Percentiles rank a stretch among this genome's conserved stretches.
These are phyloP conservation scores for Acanthochlamys bracteata DNA, from an alignment of 106 monocot genomes.

Conservation along the genomic window DNA sequence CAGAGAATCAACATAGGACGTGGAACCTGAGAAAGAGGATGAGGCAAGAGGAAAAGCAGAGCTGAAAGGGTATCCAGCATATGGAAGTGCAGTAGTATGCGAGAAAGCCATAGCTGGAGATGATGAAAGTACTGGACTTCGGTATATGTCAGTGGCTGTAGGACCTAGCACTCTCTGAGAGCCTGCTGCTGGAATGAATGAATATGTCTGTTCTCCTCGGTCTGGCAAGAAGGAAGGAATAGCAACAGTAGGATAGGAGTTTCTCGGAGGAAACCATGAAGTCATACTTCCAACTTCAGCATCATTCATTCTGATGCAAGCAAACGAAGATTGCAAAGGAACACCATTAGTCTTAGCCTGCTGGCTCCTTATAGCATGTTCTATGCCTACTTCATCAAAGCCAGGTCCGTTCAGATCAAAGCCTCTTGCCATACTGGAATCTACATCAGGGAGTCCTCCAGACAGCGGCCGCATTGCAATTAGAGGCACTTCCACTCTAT, in stretches of 20 bases:
- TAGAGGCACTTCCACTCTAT: constrained; percentile 19
- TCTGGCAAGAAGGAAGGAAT: constrained; percentile 62
- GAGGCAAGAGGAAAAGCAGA: constrained; percentile 52
- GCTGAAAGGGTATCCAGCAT: constrained; percentile 57
- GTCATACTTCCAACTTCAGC: constrained; percentile 24
- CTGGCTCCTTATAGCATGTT: constrained; percentile 15
- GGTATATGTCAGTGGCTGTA: constrained; percentile 39
- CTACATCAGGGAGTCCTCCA: constrained; percentile 17
- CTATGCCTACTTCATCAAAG: constrained; percentile 31
- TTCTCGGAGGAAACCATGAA: constrained; percentile 44
- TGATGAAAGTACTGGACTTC: constrained; percentile 56
- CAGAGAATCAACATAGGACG: constrained; percentile 38
- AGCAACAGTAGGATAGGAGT: constrained; percentile 35
- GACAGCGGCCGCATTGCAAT: constrained; percentile 17
- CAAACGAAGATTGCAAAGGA: constrained; percentile 20
- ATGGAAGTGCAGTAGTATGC: constrained; percentile 52
- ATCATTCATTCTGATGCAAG: constrained; percentile 36
- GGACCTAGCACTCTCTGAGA: constrained; percentile 53
- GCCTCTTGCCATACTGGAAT: constrained; percentile 27
- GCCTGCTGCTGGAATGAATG: constrained; percentile 48
- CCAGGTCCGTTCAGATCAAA: constrained; percentile 69
- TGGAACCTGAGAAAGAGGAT: constrained; percentile 38
- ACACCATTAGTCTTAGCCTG: constrained; percentile 18
- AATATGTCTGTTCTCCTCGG: constrained; percentile 68
- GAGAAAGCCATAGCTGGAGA: constrained; percentile 67